Conservation (phyloP, 805 yeast species). For the Pichia gijzeniarum region DNA sequence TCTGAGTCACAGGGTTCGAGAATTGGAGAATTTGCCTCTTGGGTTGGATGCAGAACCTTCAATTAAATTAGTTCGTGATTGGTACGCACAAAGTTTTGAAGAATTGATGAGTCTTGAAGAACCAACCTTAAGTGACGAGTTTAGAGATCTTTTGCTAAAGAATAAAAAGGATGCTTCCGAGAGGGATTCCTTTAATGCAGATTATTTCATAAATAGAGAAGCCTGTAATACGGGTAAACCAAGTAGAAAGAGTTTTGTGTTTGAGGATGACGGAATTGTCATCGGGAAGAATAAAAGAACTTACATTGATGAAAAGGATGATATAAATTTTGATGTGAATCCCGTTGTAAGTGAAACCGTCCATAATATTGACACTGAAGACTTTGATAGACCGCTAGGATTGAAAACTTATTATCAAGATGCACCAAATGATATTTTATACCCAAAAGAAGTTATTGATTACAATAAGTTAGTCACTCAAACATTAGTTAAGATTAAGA, state of each 20-base stretch:
- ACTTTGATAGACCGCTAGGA: constrained; percentile 13
- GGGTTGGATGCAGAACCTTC: constrained; percentile 70
- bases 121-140: constrained; percentile 39
- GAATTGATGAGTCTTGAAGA: constrained; percentile 62
- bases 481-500: constrained; percentile 63
- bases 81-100: constrained; percentile 90
- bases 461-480: constrained; percentile 66
- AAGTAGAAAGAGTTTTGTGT: constrained; percentile 15
- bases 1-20: constrained; percentile 79
- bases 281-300: constrained; percentile 18
- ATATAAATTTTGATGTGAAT: too few species aligned
- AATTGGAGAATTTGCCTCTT: constrained; percentile 71
- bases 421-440: constrained; percentile 45
- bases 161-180: constrained; percentile 30
- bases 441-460: constrained; percentile 69
- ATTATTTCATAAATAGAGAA: not conserved
- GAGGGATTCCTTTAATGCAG: constrained; percentile 5
- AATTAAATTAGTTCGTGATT: constrained; percentile 67
- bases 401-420: constrained; percentile 31
- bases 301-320: constrained; percentile 4
- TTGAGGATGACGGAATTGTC: constrained; percentile 45
- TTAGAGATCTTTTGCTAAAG: constrained; percentile 28
- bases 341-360: too few species aligned
- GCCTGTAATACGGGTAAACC: not conserved
- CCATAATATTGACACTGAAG: not conserved